These are phyloP conservation scores for Claviceps maximensis DNA, from an alignment of 2,329 filamentous ascomycete species.

Conservation along the genomic window DNA sequence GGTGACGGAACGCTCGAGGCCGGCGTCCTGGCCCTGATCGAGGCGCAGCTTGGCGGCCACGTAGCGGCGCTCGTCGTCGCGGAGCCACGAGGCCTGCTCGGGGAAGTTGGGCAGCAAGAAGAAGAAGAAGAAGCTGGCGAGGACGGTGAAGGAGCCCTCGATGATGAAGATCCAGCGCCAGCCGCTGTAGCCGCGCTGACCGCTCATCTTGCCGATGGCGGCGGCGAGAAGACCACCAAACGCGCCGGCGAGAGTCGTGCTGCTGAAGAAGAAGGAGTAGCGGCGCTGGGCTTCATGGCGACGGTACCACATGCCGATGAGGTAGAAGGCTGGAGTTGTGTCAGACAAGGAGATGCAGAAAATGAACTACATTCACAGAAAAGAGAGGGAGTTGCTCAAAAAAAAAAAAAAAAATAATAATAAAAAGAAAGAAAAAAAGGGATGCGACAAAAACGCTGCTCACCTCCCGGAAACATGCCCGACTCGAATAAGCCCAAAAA, in stretches of 20 bases:
- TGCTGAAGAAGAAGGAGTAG: conserved; percentile 88
- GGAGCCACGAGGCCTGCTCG: conserved; percentile 60
- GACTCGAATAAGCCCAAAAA: conserved; percentile 69
- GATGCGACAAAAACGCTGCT: neutral
- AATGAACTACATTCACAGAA: neutral
- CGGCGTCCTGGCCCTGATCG: conserved; percentile 56
- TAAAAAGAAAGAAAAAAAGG: neutral
- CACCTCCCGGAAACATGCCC: conserved; percentile 49
- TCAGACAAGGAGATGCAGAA: too few species aligned
- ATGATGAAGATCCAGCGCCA: conserved; percentile 59
- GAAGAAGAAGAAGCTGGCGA: conserved; percentile 41
- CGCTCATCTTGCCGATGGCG: conserved; percentile 70
- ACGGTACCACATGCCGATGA: conserved; percentile 83
- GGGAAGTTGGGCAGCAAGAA: conserved; percentile 54
- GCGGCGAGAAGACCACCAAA: conserved; percentile 79
- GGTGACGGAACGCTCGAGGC: conserved; percentile 47
- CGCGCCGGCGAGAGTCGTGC: conserved; percentile 64
- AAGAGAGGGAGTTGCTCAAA: neutral
- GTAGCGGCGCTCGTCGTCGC: conserved; percentile 53
- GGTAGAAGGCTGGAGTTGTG: conserved; percentile 36
- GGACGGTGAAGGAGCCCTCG: conserved; percentile 40
- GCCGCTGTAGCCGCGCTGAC: conserved; percentile 38
- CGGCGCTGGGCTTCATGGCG: conserved; percentile 79
- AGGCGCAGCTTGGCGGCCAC: conserved; percentile 51
- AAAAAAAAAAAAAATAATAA: neutral